Evolutionary conservation across 2,329 filamentous ascomycete genomes (phyloP).

Genomic region (Arthrocladium fulminans): DNA sequence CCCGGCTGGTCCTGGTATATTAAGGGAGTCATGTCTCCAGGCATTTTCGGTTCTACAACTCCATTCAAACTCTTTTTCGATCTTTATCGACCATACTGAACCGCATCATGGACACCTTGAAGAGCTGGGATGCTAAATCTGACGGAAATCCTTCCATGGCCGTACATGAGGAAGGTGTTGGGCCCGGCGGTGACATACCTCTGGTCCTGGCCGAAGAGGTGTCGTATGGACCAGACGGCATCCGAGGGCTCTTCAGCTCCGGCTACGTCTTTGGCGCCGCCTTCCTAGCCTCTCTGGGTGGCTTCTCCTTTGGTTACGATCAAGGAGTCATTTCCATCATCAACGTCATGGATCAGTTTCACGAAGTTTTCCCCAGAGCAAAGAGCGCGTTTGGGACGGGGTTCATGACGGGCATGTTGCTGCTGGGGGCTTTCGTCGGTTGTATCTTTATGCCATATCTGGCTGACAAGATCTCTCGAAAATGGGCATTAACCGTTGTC

Average conservation of each 20-base stretch:
- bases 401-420: conserved; percentile 39
- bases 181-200: too few species aligned
- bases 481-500: conserved; percentile 28
- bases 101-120: too few species aligned
- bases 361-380: conserved; percentile 29
- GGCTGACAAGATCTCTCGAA: not conserved
- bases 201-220: conserved; percentile 2
- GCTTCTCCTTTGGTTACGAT: conserved; percentile 37
- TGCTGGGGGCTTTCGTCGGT: conserved; percentile 23
- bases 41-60: too few species aligned
- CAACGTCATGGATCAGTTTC: conserved; percentile 39
- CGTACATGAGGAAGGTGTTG: too few species aligned
- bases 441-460: not conserved
- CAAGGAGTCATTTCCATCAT: conserved; percentile 40
- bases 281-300: conserved; percentile 35
- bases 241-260: conserved; percentile 28
- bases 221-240: conserved; percentile 26
- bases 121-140: too few species aligned
- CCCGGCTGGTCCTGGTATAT: too few species aligned
- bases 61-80: too few species aligned
- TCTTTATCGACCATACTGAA: too few species aligned
- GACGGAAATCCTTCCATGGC: too few species aligned
- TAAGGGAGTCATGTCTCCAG: too few species aligned
- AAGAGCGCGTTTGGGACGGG: conserved; percentile 28
- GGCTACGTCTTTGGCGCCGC: conserved; percentile 37